Conservation (phyloP, 495 filamentous ascomycete genomes). For the Lepidopterella palustris region DNA sequence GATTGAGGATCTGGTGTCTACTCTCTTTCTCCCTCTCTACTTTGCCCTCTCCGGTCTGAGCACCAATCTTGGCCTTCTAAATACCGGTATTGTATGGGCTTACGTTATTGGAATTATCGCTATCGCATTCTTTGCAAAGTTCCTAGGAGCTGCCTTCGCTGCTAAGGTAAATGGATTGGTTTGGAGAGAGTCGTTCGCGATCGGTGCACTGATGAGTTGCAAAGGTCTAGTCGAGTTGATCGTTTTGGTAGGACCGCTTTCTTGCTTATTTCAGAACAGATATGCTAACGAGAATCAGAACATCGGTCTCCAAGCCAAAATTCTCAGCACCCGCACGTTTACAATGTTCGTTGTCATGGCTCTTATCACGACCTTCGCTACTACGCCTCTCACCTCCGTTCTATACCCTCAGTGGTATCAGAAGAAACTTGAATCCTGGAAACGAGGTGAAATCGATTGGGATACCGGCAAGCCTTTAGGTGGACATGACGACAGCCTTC, state of each 20-base stretch:
- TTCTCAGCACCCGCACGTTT: conserved; percentile 80
- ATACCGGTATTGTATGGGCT: conserved; percentile 79
- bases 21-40: conserved; percentile 90
- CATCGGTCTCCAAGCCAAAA: conserved; percentile 87
- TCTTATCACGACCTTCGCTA: conserved; percentile 83
- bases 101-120: conserved; percentile 83
- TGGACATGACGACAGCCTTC: conserved; percentile 34
- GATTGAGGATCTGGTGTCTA: conserved; percentile 83
- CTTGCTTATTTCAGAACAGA: not conserved
- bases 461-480: conserved; percentile 56
- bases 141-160: conserved; percentile 76
- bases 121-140: conserved; percentile 80
- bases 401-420: conserved; percentile 90
- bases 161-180: conserved; percentile 70
- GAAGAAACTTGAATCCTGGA: conserved; percentile 84
- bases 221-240: conserved; percentile 96
- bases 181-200: conserved; percentile 89
- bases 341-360: conserved; percentile 99
- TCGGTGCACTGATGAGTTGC: conserved; percentile 94
- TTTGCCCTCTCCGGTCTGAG: conserved; percentile 88
- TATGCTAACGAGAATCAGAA: conserved; percentile 51
- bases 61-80: conserved; percentile 80
- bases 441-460: conserved; percentile 90
- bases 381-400: conserved; percentile 70
- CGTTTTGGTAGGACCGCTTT: conserved; percentile 61